Evolutionary conservation across 2,329 filamentous ascomycete species (phyloP).

Genomic region (Cladosporium sp.): DNA sequence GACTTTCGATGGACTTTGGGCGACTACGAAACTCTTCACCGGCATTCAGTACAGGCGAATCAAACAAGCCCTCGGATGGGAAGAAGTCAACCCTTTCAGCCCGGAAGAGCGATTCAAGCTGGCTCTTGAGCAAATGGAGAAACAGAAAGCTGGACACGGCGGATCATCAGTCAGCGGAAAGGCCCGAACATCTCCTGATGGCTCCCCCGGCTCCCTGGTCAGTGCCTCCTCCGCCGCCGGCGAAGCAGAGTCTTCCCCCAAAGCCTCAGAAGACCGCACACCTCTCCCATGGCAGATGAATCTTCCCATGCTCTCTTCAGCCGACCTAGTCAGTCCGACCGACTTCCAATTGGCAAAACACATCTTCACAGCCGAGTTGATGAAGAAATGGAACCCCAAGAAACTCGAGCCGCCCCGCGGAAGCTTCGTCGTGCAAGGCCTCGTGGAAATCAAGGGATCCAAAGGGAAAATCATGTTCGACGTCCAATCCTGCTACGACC

Average conservation of each 20-base stretch:
- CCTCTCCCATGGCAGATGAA: constrained; percentile 20
- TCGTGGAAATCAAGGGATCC: constrained; percentile 43
- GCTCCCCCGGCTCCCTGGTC: constrained; percentile 9
- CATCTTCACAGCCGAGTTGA: constrained; percentile 24
- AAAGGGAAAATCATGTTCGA: constrained; percentile 41
- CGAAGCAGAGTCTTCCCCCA: constrained; percentile 14
- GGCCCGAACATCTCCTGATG: constrained; percentile 20
- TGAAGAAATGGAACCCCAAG: constrained; percentile 29
- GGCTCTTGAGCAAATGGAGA: constrained; percentile 27
- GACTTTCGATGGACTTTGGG: constrained; percentile 31
- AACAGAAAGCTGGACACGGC: constrained; percentile 19
- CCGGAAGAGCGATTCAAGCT: constrained; percentile 29
- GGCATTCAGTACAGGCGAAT: constrained; percentile 33
- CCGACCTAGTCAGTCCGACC: constrained; percentile 13
- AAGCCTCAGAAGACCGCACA: constrained; percentile 8
- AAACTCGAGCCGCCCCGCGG: constrained; percentile 40
- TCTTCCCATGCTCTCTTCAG: constrained; percentile 20
- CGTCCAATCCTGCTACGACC: constrained; percentile 43
- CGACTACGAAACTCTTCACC: constrained; percentile 30
- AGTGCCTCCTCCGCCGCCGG: constrained; percentile 14
- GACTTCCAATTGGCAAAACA: constrained; percentile 28
- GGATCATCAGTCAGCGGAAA: constrained; percentile 7
- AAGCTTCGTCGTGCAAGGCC: constrained; percentile 39
- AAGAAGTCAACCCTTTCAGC: constrained; percentile 28
- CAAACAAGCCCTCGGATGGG: constrained; percentile 34